Conservation (phyloP, 1,284 basidiomycete genomes). For the Xerocomus cyaneibrunnescens region DNA sequence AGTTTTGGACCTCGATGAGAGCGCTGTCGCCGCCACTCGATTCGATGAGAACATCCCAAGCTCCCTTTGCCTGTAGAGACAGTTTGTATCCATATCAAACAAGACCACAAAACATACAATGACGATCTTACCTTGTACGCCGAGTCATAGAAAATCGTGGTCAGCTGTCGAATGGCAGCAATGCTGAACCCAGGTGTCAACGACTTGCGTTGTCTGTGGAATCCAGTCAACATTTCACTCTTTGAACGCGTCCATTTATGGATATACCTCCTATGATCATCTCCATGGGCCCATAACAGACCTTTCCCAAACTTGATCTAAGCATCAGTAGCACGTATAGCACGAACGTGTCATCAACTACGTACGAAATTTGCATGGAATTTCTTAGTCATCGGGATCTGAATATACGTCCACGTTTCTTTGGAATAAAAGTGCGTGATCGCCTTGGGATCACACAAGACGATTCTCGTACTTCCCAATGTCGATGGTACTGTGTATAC, state of each 20-base stretch:
- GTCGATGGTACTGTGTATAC: slow-evolving; percentile 36
- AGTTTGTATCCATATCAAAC: not conserved
- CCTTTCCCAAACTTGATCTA: slow-evolving; percentile 12
- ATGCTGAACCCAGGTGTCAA: slow-evolving; percentile 7
- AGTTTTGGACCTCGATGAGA: slow-evolving; percentile 51
- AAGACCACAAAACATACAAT: not conserved
- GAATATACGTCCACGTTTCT: slow-evolving; percentile 50
- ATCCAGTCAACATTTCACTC: not conserved
- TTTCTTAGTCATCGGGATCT: slow-evolving; percentile 37
- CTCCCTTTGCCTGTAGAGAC: slow-evolving; percentile 38
- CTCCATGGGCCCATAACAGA: slow-evolving; percentile 15
- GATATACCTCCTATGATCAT: slow-evolving; percentile 15
- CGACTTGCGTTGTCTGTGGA: slow-evolving; percentile 38
- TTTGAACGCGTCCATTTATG: no score
- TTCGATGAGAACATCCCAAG: slow-evolving; percentile 51
- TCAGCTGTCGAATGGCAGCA: slow-evolving; percentile 7
- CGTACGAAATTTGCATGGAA: slow-evolving; percentile 48
- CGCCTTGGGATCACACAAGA: slow-evolving; percentile 43
- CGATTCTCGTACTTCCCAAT: slow-evolving; percentile 41
- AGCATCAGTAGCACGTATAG: not conserved
- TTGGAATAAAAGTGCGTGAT: slow-evolving; percentile 22
- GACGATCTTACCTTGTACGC: slow-evolving; percentile 45
- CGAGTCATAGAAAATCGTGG: slow-evolving; percentile 23
- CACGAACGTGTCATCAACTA: not conserved
- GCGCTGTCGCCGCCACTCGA: slow-evolving; percentile 26